phyloP scores from a whole-genome alignment of 192 early-diverging fungal genomes.

The Coemansia sp. region DNA sequence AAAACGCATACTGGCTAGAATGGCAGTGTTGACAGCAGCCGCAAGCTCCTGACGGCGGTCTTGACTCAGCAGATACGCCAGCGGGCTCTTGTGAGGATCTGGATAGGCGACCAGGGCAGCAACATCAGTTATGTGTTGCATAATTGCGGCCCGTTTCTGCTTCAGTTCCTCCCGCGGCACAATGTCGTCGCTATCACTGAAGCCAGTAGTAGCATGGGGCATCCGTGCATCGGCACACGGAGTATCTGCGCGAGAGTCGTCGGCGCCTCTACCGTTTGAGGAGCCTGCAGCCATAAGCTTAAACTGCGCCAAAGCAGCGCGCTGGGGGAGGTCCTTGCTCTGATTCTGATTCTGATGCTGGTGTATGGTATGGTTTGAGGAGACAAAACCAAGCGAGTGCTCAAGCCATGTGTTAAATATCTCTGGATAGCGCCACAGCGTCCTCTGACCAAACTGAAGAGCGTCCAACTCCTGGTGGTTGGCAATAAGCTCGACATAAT shows the following conservation, averaged over 20 bases:
- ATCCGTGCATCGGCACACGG: too few species aligned
- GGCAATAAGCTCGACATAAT: conserved; percentile 43
- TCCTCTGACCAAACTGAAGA: conserved; percentile 37
- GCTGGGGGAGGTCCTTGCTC: neutral
- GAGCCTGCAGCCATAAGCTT: too few species aligned
- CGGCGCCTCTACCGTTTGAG: too few species aligned
- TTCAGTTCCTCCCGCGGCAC: conserved; percentile 40
- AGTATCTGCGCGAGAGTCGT: too few species aligned
- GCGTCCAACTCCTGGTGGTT: conserved; percentile 41
- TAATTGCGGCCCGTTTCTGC: conserved; percentile 29
- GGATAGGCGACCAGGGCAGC: conserved; percentile 42
- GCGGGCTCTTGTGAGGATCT: conserved; percentile 29
- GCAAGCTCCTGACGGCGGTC: conserved; percentile 35
- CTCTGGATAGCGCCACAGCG: conserved; percentile 39
- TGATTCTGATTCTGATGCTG: too few species aligned
- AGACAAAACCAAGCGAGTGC: conserved; percentile 15
- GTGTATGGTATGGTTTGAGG: neutral
- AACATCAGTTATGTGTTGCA: conserved; percentile 48
- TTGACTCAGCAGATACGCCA: conserved; percentile 34
- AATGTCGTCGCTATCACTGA: conserved; percentile 9
- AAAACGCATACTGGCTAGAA: conserved; percentile 26
- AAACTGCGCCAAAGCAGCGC: too few species aligned
- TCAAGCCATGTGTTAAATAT: conserved; percentile 45
- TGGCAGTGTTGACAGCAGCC: conserved; percentile 32
- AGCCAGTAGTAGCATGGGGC: neutral